Base-by-base conservation (phyloP, 2,329 filamentous ascomycete species). In the Exophiala phaeomuriformis region DNA sequence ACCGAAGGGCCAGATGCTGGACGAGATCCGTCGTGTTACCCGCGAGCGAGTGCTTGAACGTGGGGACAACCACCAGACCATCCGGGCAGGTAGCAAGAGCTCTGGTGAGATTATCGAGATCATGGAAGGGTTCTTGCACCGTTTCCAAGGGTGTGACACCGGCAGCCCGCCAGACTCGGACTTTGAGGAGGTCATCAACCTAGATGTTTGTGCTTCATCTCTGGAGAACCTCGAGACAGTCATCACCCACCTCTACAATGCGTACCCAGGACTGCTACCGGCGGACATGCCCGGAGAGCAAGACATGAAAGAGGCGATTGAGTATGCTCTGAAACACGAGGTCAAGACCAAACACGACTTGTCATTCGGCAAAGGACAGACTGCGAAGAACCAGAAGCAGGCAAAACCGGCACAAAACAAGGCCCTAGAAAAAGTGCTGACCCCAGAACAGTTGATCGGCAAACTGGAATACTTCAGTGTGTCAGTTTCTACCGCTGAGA, bases 1-100 rank as follows among this genome's bases (percentile, higher is more conserved):
- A 53, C 74, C 74, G 1, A 76, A 75, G 57, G 75, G 70, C 12
- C 64, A 73, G 37, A 73, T 88, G 60, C 79, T 93, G 5, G 78
- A 86, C 47, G 75, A 80, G 32, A 88, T 97, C 57, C 81, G 87
- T 42, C 75, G 80, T 52, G 77, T 91, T 29, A 95, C 90, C 1
- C 84, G 82, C 53, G 79, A 84, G 58, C 84, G 93, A 47, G 88
- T 98, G 0, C 73, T 96, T 19, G 78, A 82, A 4, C 85, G 93
- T 27, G 93, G 93, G 9, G 90, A 98, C 69, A 97, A 97, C 65
- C 93, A 98, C 68, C 93, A 98, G 71, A 98, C 93, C 0, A 97
- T 98, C 55, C 90, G 93, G 65, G 90, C 91, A 7, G 76, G 74
- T n/a, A 85, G 81, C 43, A 85, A 87, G 52, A 80, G 85, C 42